Percentiles rank a stretch among this genome's conserved stretches.
These are phyloP conservation scores for Ascomycota sp. DNA, from an alignment of 2,329 filamentous ascomycete genomes.

Conservation along the genomic window DNA sequence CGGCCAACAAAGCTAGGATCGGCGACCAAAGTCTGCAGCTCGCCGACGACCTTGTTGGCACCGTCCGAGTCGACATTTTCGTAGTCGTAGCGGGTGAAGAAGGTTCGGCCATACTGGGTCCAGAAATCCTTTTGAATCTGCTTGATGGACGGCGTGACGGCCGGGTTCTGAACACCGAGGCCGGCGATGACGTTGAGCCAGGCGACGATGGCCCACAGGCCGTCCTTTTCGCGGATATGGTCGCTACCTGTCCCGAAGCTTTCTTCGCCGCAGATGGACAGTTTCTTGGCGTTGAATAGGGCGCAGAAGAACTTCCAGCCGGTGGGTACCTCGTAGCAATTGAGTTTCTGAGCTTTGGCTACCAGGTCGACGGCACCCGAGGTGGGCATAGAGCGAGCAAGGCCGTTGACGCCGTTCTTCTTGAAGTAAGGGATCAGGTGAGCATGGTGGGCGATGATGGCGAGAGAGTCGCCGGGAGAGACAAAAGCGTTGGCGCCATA, in stretches of 20 bases:
- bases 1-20: slow-evolving; percentile 61
- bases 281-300: slow-evolving; percentile 81
- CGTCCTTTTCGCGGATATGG: slow-evolving; percentile 98
- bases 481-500: slow-evolving; percentile 95
- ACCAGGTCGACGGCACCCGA: slow-evolving; percentile 90
- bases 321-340: slow-evolving; percentile 91
- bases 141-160: slow-evolving; percentile 73
- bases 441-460: slow-evolving; percentile 94
- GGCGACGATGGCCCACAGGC: slow-evolving; percentile 88
- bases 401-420: slow-evolving; percentile 86
- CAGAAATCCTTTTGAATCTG: slow-evolving; percentile 97
- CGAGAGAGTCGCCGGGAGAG: slow-evolving; percentile 88
- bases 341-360: slow-evolving; percentile 77
- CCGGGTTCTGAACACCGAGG: slow-evolving; percentile 63
- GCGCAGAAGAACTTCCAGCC: slow-evolving; percentile 99
- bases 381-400: slow-evolving; percentile 95
- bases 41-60: slow-evolving; percentile 72
- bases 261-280: slow-evolving; percentile 97
- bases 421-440: slow-evolving; percentile 96
- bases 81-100: slow-evolving; percentile 98
- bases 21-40: slow-evolving; percentile 60
- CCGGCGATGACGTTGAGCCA: slow-evolving; percentile 98
- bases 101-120: slow-evolving; percentile 86
- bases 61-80: slow-evolving; percentile 84
- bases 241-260: slow-evolving; percentile 96